phyloP scores from a whole-genome alignment of 805 yeast genomes.

The Maudiozyma barnettii region DNA sequence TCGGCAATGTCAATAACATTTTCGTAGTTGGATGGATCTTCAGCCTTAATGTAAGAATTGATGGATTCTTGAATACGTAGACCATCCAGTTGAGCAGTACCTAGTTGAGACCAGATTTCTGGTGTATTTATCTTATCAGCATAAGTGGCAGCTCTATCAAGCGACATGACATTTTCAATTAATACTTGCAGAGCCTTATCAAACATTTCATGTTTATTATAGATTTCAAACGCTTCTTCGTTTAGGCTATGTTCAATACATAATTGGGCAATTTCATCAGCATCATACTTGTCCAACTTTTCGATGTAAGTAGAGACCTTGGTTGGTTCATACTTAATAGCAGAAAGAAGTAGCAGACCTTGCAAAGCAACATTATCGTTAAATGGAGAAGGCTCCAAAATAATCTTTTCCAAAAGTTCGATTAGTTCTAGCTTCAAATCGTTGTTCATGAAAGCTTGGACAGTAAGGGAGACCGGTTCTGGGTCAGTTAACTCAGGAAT shows the following conservation, averaged over 20 bases:
- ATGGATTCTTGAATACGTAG: slow-evolving; percentile 86
- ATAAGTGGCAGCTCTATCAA: slow-evolving; percentile 88
- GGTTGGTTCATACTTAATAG: slow-evolving; percentile 87
- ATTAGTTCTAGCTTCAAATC: slow-evolving; percentile 88
- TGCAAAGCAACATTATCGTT: slow-evolving; percentile 91
- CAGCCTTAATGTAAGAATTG: slow-evolving; percentile 82
- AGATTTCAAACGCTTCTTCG: slow-evolving; percentile 93
- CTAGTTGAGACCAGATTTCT: slow-evolving; percentile 89
- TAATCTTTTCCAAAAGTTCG: slow-evolving; percentile 90
- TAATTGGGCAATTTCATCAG: slow-evolving; percentile 85
- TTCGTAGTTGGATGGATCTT: slow-evolving; percentile 81
- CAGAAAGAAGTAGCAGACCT: slow-evolving; percentile 86
- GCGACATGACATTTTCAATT: slow-evolving; percentile 85
- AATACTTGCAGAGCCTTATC: slow-evolving; percentile 79
- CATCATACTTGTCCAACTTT: slow-evolving; percentile 82
- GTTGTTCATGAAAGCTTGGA: slow-evolving; percentile 91
- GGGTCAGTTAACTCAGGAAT: slow-evolving; percentile 91
- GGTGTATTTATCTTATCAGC: slow-evolving; percentile 83
- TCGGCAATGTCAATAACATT: slow-evolving; percentile 92
- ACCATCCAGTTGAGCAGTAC: slow-evolving; percentile 92
- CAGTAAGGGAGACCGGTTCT: slow-evolving; percentile 87
- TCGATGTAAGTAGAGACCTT: slow-evolving; percentile 79
- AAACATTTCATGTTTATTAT: slow-evolving; percentile 71
- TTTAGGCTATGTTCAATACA: slow-evolving; percentile 79
- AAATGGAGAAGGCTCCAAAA: slow-evolving; percentile 94